A percentile compares a stretch with the other conserved stretches of the same genome.
Conservation (phyloP, 2,329 filamentous ascomycete genomes). For the Zymoseptoria passerinii region DNA sequence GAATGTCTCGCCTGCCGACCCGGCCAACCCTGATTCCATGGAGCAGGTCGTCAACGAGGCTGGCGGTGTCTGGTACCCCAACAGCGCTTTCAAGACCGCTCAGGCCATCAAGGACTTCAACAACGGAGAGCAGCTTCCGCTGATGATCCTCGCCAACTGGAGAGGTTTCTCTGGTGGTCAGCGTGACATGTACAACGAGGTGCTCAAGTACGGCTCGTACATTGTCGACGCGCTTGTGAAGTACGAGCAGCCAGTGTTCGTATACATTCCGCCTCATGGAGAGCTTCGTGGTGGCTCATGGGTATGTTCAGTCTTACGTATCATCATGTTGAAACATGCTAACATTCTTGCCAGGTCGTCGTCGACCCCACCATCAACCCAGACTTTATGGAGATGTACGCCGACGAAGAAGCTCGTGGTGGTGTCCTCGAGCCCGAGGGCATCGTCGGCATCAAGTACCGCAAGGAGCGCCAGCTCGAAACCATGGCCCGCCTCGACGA, state of each 20-base stretch:
- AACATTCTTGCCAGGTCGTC: slow-evolving; percentile 55
- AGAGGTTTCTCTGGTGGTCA: slow-evolving; percentile 99
- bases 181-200: slow-evolving; percentile 99
- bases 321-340: slow-evolving; percentile 17
- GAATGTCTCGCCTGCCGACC: slow-evolving; percentile 93
- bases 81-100: slow-evolving; percentile 98
- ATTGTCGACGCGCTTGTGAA: slow-evolving; percentile 98
- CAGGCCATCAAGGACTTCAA: slow-evolving; percentile 99
- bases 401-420: slow-evolving; percentile 86
- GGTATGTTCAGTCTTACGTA: slow-evolving; percentile 42
- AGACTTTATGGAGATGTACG: slow-evolving; percentile 98
- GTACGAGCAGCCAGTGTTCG: slow-evolving; percentile 96
- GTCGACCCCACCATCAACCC: slow-evolving; percentile 98
- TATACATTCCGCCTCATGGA: slow-evolving; percentile 94
- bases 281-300: slow-evolving; percentile 98
- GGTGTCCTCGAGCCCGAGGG: slow-evolving; percentile 97
- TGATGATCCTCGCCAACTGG: slow-evolving; percentile 99
- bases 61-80: slow-evolving; percentile 99
- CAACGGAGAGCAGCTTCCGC: slow-evolving; percentile 90
- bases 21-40: slow-evolving; percentile 95
- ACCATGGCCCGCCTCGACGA: slow-evolving; percentile 93
- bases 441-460: slow-evolving; percentile 98
- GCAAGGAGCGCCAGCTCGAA: slow-evolving; percentile 91
- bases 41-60: slow-evolving; percentile 92
- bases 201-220: slow-evolving; percentile 98